Base-by-base conservation (phyloP, 164 flowering plant genomes). In the Tetrastigma voinierianum region DNA sequence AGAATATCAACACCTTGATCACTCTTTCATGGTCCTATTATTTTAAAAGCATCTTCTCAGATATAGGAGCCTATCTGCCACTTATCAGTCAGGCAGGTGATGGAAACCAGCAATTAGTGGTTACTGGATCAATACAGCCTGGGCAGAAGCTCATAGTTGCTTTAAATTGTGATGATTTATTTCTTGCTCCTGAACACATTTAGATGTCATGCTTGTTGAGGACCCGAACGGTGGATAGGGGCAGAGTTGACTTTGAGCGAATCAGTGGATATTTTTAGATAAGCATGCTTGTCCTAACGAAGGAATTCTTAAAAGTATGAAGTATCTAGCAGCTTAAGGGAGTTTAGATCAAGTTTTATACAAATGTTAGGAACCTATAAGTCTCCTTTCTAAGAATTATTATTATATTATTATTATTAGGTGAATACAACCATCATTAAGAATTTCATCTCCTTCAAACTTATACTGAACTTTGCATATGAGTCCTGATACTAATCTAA, bases 71-170 rank as follows among this genome's bases (percentile, higher is more conserved):
- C 11, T 92, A 81, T 69, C 57, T 55, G 61, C 96, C 98, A 11
- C 92, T 95, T 76, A 51, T 65, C 58, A 70, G 67, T 40, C 95
- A 89, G 78, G 84, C 69, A 24, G 83, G 90, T 70, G 84, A 91
- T 76, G 98, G 98, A 46, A 95, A 81, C 68, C 77, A 78, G n/a
- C n/a, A 49, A 89, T 80, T 84, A 97, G 97, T 72, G 98, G 98
- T 61, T 91, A 90, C 68, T 85, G 84, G 87, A 77, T 81, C 74
- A 82, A 91, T 79, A 66, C 74, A 64, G 65, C 71, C 57, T 66
- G 57, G 57, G 63, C 66, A 64, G 84, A 78, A 72, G 69, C 84
- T 64, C 68, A 57, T 54, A 62, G 66, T 66, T 76, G 69, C 59
- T 79, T 59, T 64, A 66, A 61, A 72, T 65, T 69, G 49, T 87